These are phyloP conservation scores for Earliella scabrosa DNA, from an alignment of 1,284 basidiomycete species.

Conservation along the genomic window DNA sequence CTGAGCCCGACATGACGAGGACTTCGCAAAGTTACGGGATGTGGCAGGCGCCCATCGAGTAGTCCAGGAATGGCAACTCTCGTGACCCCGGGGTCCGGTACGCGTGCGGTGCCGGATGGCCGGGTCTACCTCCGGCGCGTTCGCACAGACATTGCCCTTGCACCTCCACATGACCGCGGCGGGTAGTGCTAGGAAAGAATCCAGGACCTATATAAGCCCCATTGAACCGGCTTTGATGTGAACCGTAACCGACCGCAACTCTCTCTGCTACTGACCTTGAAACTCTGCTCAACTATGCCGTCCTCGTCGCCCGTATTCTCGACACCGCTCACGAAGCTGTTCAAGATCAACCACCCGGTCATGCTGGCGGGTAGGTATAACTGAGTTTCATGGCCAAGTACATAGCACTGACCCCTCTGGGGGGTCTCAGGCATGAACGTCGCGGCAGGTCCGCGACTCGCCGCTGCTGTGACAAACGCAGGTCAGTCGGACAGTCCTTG, in stretches of 20 bases:
- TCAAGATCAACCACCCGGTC: constrained; percentile 83
- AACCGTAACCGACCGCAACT: background rate
- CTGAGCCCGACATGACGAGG: constrained; percentile 21
- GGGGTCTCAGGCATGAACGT: constrained; percentile 75
- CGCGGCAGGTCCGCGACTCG: constrained; percentile 77
- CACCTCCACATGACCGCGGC: background rate
- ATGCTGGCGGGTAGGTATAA: constrained; percentile 64
- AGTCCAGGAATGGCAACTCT: background rate
- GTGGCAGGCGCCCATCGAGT: background rate
- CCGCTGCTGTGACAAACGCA: constrained; percentile 82
- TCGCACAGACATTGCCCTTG: background rate
- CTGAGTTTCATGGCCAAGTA: background rate
- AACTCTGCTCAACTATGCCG: constrained; percentile 76
- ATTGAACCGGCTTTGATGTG: too few relatives aligned
- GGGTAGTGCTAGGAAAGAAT: too few relatives aligned
- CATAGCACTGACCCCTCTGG: background rate
- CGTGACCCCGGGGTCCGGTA: background rate
- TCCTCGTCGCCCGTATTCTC: constrained; percentile 57
- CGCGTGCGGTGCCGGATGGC: background rate
- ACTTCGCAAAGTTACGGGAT: background rate
- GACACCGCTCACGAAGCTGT: constrained; percentile 69
- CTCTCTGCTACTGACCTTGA: background rate
- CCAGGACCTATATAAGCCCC: too few relatives aligned
- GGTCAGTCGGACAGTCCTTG: constrained; percentile 40
- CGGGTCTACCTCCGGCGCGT: background rate